Conservation (phyloP, 2,329 filamentous ascomycete genomes). For the Colletotrichum lindemuthianum region DNA sequence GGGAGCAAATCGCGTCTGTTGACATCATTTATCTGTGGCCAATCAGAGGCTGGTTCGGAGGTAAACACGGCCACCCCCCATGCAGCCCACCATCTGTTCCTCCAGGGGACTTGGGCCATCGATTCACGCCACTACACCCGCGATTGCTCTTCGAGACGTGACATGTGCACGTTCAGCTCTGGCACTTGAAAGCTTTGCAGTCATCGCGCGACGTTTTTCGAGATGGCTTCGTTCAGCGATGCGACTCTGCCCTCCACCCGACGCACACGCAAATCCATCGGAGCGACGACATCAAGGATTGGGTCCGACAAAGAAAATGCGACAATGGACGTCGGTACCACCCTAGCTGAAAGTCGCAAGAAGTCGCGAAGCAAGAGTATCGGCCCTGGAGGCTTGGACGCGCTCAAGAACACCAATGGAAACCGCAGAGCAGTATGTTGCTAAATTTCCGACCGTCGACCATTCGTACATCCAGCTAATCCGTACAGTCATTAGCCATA, state of each 20-base stretch:
- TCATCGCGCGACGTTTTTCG: conserved; percentile 17
- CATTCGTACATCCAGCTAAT: conserved; percentile 35
- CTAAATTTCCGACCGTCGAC: conserved; percentile 13
- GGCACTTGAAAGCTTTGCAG: conserved; percentile 8
- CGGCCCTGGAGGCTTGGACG: conserved; percentile 89
- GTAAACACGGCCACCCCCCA: conserved; percentile 31
- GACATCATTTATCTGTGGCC: conserved; percentile 19
- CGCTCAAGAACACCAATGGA: conserved; percentile 77
- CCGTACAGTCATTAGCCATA: conserved; percentile 64
- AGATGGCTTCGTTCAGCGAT: conserved; percentile 54
- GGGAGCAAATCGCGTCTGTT: conserved; percentile 24
- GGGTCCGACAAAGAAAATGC: conserved; percentile 80
- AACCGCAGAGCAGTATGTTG: conserved; percentile 80
- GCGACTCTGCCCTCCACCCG: conserved; percentile 65
- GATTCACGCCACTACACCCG: conserved; percentile 34
- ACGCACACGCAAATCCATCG: conserved; percentile 77
- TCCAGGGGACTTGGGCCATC: conserved; percentile 37
- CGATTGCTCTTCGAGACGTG: conserved; percentile 34
- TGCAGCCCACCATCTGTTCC: conserved; percentile 31
- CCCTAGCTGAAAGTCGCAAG: conserved; percentile 62
- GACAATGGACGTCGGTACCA: conserved; percentile 71
- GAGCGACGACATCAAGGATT: conserved; percentile 41
- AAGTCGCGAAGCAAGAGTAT: conserved; percentile 96
- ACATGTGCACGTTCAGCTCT: conserved; percentile 21
- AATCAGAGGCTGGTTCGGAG: conserved; percentile 18